Evolutionary conservation across 805 yeast species (phyloP).

Genomic region (Wickerhamomyces bovis): DNA sequence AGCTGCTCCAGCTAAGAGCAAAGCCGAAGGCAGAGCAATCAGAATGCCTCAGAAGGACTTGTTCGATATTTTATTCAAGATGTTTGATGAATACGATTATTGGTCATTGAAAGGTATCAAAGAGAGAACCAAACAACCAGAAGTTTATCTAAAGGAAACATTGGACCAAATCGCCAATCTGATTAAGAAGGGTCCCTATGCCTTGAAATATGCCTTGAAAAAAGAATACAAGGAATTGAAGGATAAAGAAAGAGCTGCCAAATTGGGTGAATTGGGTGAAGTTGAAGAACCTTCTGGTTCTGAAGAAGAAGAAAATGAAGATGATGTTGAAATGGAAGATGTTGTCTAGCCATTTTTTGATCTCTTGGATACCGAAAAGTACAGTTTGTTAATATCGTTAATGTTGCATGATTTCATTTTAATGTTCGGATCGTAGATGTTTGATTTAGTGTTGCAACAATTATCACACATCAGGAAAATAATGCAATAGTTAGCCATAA

Average conservation of each 20-base stretch:
- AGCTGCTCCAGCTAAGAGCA: constrained; percentile 36
- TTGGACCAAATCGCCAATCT: constrained; percentile 83
- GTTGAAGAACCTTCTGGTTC: constrained; percentile 13
- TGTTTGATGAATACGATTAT: constrained; percentile 92
- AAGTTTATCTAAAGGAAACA: constrained; percentile 83
- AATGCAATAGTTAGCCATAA: too few relatives aligned
- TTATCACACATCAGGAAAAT: too few relatives aligned
- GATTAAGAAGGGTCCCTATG: constrained; percentile 93
- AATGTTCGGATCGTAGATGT: too few relatives aligned
- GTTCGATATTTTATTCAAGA: constrained; percentile 77
- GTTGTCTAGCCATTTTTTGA: constrained; percentile 33
- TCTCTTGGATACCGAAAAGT: too few relatives aligned
- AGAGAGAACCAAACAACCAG: constrained; percentile 95
- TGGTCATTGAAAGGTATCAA: constrained; percentile 94
- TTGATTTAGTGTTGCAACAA: too few relatives aligned
- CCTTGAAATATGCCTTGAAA: constrained; percentile 82
- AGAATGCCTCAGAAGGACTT: constrained; percentile 92
- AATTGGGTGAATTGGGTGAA: constrained; percentile 45
- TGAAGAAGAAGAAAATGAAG: constrained; percentile 41
- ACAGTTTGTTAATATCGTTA: too few relatives aligned
- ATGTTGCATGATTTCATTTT: too few relatives aligned
- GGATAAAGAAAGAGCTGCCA: constrained; percentile 70
- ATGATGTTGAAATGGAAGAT: constrained; percentile 73
- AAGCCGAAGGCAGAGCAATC: constrained; percentile 76
- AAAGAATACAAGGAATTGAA: constrained; percentile 80